Percentiles rank a stretch among this genome's conserved stretches.
phyloP scores from a whole-genome alignment of 768 basidiomycete genomes.

The Plicaturopsis crispa region DNA sequence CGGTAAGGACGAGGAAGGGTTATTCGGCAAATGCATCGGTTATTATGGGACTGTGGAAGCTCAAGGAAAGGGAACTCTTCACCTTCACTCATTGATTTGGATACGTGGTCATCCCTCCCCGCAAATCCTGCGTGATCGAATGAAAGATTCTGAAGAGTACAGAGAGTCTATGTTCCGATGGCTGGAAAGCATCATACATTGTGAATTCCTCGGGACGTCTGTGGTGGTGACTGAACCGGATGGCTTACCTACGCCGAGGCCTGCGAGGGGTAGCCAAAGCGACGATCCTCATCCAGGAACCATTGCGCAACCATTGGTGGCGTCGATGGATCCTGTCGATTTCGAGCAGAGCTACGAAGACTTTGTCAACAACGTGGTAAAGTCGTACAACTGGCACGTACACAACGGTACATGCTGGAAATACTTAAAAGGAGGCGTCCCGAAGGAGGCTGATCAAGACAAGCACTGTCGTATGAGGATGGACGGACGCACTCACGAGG shows the following conservation, averaged over 20 bases:
- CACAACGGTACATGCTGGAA: slow-evolving; percentile 9
- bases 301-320: too few species aligned
- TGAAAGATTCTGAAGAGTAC: slow-evolving; percentile 4
- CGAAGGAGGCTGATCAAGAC: background rate
- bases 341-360: background rate
- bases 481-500: background rate
- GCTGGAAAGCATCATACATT: slow-evolving; percentile 2
- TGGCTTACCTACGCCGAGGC: background rate
- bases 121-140: slow-evolving; percentile 14
- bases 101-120: slow-evolving; percentile 25
- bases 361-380: slow-evolving; percentile 4
- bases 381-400: slow-evolving; percentile 6
- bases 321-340: background rate
- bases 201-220: slow-evolving; percentile 6
- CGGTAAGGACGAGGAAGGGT: background rate
- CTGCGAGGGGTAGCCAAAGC: background rate
- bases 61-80: slow-evolving; percentile 29
- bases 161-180: background rate
- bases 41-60: slow-evolving; percentile 33
- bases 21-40: background rate
- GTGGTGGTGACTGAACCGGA: background rate
- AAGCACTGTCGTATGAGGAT: background rate
- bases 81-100: slow-evolving; percentile 36
- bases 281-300: too few species aligned
- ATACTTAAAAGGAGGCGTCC: slow-evolving; percentile 4